A percentile compares a stretch with the other conserved stretches of the same genome.
phyloP scores from a whole-genome alignment of 2,329 filamentous ascomycete species.

The Penicillium paneum region DNA sequence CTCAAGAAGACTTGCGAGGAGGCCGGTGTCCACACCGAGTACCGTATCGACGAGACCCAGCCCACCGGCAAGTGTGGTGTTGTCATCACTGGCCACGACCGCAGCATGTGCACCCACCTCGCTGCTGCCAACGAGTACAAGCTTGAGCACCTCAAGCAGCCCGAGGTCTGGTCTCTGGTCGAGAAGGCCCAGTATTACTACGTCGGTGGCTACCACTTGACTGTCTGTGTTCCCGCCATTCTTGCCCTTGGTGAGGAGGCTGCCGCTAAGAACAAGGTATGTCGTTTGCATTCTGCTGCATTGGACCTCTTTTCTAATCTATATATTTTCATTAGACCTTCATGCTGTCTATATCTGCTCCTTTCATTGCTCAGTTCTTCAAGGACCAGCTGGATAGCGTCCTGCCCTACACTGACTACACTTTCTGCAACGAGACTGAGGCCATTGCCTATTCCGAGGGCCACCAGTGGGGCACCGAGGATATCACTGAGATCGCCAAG shows the following conservation, averaged over 20 bases:
- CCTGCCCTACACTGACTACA: constrained; percentile 88
- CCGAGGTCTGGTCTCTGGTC: constrained; percentile 87
- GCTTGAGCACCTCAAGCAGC: constrained; percentile 84
- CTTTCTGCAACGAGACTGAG: constrained; percentile 97
- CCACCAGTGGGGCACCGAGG: constrained; percentile 69
- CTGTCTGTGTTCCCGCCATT: constrained; percentile 87
- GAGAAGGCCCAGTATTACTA: constrained; percentile 88
- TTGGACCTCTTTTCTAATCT: constrained; percentile 1
- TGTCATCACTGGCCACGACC: constrained; percentile 94
- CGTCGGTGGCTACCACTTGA: constrained; percentile 95
- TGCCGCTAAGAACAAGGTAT: constrained; percentile 77
- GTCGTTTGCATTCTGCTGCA: constrained; percentile 5
- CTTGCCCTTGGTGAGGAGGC: constrained; percentile 87
- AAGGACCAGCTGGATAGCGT: constrained; percentile 88
- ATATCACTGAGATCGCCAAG: constrained; percentile 81
- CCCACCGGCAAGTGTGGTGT: constrained; percentile 93
- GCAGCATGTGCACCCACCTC: constrained; percentile 90
- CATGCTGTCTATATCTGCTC: constrained; percentile 86
- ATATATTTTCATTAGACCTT: constrained; percentile 54
- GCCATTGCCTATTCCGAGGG: constrained; percentile 81
- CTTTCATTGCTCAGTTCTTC: constrained; percentile 97
- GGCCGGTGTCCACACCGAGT: constrained; percentile 88
- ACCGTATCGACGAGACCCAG: constrained; percentile 79
- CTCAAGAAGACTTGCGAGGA: constrained; percentile 81
- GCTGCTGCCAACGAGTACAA: constrained; percentile 97